Percentiles rank a stretch among this genome's conserved stretches.
These are phyloP conservation scores for Camellia sinensis DNA, from an alignment of 148 eudicot species.

Conservation along the genomic window DNA sequence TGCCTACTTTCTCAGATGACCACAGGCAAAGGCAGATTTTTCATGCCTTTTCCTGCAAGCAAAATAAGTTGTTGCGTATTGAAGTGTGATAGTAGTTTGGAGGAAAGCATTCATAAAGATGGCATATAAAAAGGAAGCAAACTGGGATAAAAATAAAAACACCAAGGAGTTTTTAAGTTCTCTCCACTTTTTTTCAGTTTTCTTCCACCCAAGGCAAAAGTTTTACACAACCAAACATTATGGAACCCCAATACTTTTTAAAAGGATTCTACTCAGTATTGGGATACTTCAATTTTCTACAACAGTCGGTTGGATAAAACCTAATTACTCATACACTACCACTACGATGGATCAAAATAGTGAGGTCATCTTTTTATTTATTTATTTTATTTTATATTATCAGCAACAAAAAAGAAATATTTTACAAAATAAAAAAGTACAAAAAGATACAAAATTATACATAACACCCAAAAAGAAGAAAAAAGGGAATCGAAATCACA, in stretches of 20 bases:
- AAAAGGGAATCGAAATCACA: too few species aligned
- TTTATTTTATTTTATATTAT: too few species aligned
- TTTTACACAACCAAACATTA: neutral
- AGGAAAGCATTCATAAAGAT: constrained; percentile 11
- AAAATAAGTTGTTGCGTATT: constrained; percentile 8
- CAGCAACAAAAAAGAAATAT: too few species aligned
- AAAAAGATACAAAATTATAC: too few species aligned
- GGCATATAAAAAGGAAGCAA: neutral
- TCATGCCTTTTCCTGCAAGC: constrained; percentile 40
- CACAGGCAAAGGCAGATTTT: constrained; percentile 15
- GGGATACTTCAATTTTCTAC: neutral
- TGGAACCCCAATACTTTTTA: neutral
- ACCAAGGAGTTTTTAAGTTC: neutral
- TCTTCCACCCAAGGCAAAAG: neutral
- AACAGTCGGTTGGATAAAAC: neutral
- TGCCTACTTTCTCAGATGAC: constrained; percentile 22
- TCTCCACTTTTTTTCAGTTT: neutral
- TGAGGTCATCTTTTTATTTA: too few species aligned
- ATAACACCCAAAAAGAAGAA: too few species aligned
- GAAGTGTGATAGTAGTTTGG: neutral
- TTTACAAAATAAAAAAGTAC: too few species aligned
- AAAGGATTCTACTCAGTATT: neutral
- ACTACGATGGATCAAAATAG: too few species aligned
- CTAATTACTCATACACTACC: neutral
- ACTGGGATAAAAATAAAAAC: neutral